A percentile compares a stretch with the other conserved stretches of the same genome.
These are phyloP conservation scores for Apocynum venetum DNA, from an alignment of 257 asterid species.

Conservation along the genomic window DNA sequence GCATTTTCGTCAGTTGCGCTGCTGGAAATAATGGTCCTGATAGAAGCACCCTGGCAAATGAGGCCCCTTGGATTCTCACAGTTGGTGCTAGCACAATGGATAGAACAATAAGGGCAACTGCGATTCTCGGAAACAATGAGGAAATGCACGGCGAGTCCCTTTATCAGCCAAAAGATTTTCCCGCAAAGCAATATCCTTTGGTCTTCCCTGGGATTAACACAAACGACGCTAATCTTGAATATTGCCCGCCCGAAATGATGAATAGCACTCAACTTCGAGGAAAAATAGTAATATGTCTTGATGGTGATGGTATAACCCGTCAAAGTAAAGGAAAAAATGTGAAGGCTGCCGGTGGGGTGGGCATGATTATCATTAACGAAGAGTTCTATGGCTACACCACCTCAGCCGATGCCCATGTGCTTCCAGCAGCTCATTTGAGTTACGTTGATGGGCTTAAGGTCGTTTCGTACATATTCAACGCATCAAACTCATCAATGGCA, in stretches of 20 bases:
- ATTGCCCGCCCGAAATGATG: not conserved
- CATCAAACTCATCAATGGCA: not conserved
- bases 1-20: conserved; percentile 18
- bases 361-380: conserved; percentile 16
- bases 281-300: conserved; percentile 8
- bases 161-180: conserved; percentile 15
- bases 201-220: conserved; percentile 2
- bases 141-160: conserved; percentile 12
- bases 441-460: conserved; percentile 10
- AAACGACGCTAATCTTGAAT: not conserved
- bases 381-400: not conserved
- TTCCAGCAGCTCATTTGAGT: conserved; percentile 12
- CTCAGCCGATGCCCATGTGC: not conserved
- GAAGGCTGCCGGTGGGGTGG: conserved; percentile 16
- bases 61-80: conserved; percentile 25
- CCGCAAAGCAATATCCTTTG: conserved; percentile 1
- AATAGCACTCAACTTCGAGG: not conserved
- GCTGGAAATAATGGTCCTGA: conserved; percentile 20
- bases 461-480: not conserved
- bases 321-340: not conserved
- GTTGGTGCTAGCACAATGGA: conserved; percentile 23
- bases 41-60: conserved; percentile 3
- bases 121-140: conserved; percentile 15
- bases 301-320: not conserved
- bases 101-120: conserved; percentile 1